phyloP scores from a whole-genome alignment of 108 stramenopile species.

The Fragilaria radians region DNA sequence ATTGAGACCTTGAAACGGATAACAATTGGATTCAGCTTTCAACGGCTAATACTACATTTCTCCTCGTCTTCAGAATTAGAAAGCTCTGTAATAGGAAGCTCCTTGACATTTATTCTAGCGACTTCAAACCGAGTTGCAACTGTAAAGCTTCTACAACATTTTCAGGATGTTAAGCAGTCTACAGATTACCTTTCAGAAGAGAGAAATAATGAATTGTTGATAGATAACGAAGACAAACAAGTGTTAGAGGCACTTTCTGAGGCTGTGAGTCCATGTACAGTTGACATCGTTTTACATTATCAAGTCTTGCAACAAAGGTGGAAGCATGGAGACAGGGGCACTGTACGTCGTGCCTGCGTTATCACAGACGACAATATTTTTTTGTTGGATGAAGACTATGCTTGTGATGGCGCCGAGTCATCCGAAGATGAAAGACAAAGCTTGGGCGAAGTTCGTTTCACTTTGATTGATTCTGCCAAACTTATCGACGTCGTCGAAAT shows the following conservation, averaged over 20 bases:
- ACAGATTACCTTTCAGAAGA: no score
- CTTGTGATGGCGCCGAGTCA: slow-evolving; percentile 44
- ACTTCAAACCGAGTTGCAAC: slow-evolving; percentile 63
- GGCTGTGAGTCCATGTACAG: slow-evolving; percentile 29
- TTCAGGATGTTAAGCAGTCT: slow-evolving; percentile 43
- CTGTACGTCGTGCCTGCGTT: slow-evolving; percentile 60
- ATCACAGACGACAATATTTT: slow-evolving; percentile 66
- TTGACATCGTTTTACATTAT: slow-evolving; percentile 71
- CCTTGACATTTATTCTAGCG: slow-evolving; percentile 61
- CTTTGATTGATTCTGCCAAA: slow-evolving; percentile 49
- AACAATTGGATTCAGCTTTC: slow-evolving; percentile 83
- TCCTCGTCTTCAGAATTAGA: slow-evolving; percentile 27
- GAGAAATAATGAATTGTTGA: no score
- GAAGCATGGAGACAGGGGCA: slow-evolving; percentile 68
- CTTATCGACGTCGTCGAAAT: slow-evolving; percentile 58
- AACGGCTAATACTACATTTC: slow-evolving; percentile 67
- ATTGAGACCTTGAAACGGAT: slow-evolving; percentile 47
- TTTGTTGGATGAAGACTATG: slow-evolving; percentile 72
- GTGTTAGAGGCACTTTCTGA: slow-evolving; percentile 58
- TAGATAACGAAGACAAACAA: slow-evolving; percentile 74
- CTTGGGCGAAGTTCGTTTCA: slow-evolving; percentile 36
- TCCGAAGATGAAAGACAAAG: slow-evolving; percentile 13
- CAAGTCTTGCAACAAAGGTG: slow-evolving; percentile 71
- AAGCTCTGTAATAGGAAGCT: no score
- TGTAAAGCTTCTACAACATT: slow-evolving; percentile 56